Evolutionary conservation across 2,329 filamentous ascomycete genomes (phyloP), one percentile per base, ranked within the genome.

Genomic region (Colletotrichum salicis): DNA sequence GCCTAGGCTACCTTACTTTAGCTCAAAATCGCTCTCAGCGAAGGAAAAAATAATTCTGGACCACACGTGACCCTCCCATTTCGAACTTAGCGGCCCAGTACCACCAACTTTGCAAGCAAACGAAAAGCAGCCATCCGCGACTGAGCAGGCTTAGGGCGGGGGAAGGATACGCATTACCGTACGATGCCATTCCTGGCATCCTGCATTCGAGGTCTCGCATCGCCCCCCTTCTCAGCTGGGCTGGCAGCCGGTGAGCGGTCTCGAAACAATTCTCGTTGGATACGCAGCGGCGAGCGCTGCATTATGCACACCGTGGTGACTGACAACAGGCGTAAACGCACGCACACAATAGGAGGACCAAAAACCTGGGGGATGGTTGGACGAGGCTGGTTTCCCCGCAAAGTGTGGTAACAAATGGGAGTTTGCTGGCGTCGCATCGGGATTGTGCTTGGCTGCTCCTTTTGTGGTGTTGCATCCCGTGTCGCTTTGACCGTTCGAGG

Each of bases 1-100:
- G 19, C 27, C 27, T 27, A 15, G 22, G 51, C 41, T 37, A 48
- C 15, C 19, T 24, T 31, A 29, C 27, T 29, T 29, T n/a, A 54
- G 45, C 56, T 41, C 24, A 33, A 19, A 15, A 41, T 56, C 64
- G 37, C 51, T 48, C 56, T 48, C 48, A 11, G 19, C 19, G 6
- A 31, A 41, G 7, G 19, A 41, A 24, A 13, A 1, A 22, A 22
- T 8, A 31, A 63, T 22, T 19, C 29, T 24, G 15, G 37, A 27
- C 55, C 7, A 58, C 70, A 65, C 70, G 70, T 72, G 70, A 72
- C 70, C 55, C 59, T 71, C 59, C 65, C 41, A 41, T 45, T 54
- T 31, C 15, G 27, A 48, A 33, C 15, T 51, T 68, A 71, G 69
- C 58, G 33, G 58, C 58, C 13, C 33, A 7, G 19, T 24, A n/a